Evolutionary conservation across 305 asterid species (phyloP).

Genomic region (Fraxinus ornus): DNA sequence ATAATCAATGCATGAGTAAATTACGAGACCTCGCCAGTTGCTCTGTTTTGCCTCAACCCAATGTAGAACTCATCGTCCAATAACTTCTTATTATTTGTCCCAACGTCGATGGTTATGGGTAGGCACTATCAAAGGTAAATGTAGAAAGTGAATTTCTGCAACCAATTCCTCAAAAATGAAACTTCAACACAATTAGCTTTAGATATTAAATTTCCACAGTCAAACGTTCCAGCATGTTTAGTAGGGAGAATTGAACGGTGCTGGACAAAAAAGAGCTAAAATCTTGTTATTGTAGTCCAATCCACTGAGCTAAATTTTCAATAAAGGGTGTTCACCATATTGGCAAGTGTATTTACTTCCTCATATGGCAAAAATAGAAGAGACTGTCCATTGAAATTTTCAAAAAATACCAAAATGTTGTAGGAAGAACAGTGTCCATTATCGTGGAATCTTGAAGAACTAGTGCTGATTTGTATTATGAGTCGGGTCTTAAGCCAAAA

Average conservation of each 20-base stretch:
- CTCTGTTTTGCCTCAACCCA: conserved; percentile 81
- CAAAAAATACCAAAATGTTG: not conserved
- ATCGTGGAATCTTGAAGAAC: not conserved
- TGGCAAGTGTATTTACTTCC: not conserved
- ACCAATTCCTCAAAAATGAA: not conserved
- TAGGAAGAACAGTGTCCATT: not conserved
- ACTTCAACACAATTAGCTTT: not conserved
- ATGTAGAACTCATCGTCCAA: conserved; percentile 88
- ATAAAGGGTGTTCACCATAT: not conserved
- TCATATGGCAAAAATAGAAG: not conserved
- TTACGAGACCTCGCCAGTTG: conserved; percentile 69
- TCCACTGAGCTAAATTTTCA: not conserved
- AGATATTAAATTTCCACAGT: not conserved
- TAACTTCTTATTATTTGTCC: conserved; percentile 79
- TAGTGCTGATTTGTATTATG: not conserved
- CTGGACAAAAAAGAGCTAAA: not conserved
- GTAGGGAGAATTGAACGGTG: not conserved
- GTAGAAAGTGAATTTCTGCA: conserved; percentile 16
- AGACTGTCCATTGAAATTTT: not conserved
- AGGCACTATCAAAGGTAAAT: conserved; percentile 57
- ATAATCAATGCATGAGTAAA: conserved; percentile 12
- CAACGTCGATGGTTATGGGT: conserved; percentile 91
- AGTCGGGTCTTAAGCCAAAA: not conserved
- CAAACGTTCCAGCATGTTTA: not conserved
- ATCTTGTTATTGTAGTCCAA: not conserved